Base-by-base conservation (phyloP, 768 basidiomycete genomes). In the Artomyces pyxidatus region DNA sequence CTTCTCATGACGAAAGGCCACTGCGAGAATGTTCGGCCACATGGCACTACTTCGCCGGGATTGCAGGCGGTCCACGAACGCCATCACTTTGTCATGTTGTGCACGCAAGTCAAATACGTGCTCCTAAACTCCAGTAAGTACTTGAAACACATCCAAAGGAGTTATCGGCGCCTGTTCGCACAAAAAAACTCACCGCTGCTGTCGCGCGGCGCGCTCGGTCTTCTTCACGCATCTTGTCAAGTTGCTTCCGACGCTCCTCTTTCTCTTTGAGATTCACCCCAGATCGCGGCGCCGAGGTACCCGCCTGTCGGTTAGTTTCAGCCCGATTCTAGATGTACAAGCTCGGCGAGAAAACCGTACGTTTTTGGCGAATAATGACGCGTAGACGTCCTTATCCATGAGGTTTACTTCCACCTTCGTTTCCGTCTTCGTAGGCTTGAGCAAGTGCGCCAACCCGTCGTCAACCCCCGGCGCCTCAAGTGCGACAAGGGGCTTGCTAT, bases 191-290 rank as follows among this genome's bases (percentile, higher is more conserved):
- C 30, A 58, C 59, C 26, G 42, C 37, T 41, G 53, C 53, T 21
- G 56, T 54, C 14, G 46, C 53, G n/a, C 62, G 58, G 22, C 53
- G 49, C n/a, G 47, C 51, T 27, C 57, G 50, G 42, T 64, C 62
- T 39, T 60, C 61, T 29, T 63, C 63, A 22, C 62, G 59, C 55
- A 61, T 53, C 37, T 51, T 48, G 48, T 61, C 55, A 28, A 63
- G 26, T 50, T 63, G 61, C 37, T 56, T 57, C 25, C 58, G 48
- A 28, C 60, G 54, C 37, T 63, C 63, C 29, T 60, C 55, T 45
- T 60, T 60, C 37, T 55, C 54, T 46, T 59, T 60, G 35, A 35
- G 44, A 43, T 59, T 56, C 22, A 60, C 47, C 21, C 59, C 59
- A 4, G 59, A 55, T 27, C 58, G 54, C 32, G 59, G 58, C 14